Evolutionary conservation across 495 filamentous ascomycete genomes (phyloP).

Genomic region (Pyronema domesticum): DNA sequence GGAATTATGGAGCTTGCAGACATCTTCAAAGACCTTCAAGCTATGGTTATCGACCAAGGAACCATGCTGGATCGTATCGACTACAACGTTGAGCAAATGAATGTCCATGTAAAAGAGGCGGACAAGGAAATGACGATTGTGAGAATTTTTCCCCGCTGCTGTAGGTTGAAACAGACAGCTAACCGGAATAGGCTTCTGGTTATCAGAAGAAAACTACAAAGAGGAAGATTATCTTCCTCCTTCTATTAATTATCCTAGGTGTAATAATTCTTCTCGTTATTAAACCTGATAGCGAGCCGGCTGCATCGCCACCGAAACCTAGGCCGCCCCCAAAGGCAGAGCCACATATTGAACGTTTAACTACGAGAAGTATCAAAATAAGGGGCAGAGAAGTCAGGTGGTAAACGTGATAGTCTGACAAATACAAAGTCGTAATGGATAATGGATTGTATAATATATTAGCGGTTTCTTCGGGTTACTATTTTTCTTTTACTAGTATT

Average conservation of each 20-base stretch:
- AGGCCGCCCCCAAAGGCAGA: too few species aligned
- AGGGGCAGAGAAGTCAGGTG: too few species aligned
- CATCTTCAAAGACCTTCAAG: constrained; percentile 88
- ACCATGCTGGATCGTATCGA: constrained; percentile 96
- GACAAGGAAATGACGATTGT: constrained; percentile 81
- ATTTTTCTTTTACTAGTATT: too few species aligned
- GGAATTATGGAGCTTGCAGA: constrained; percentile 93
- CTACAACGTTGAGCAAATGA: constrained; percentile 93
- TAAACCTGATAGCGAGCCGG: constrained; percentile 47
- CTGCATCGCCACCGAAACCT: constrained; percentile 10
- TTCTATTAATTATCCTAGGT: constrained; percentile 66
- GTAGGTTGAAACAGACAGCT: not conserved
- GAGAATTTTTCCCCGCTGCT: constrained; percentile 18
- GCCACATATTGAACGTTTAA: too few species aligned
- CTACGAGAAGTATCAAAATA: too few species aligned
- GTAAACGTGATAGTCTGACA: too few species aligned
- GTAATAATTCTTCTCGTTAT: constrained; percentile 71
- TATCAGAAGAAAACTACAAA: constrained; percentile 82
- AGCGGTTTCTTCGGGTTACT: too few species aligned
- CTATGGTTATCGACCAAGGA: constrained; percentile 95
- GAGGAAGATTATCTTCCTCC: constrained; percentile 71
- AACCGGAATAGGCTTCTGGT: constrained; percentile 40
- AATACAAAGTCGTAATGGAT: too few species aligned
- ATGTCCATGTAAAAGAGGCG: constrained; percentile 69
- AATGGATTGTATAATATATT: too few species aligned